A percentile compares a stretch with the other conserved stretches of the same genome.
Conservation (phyloP, 139 green algal genomes). For the Gonium pectorale region DNA sequence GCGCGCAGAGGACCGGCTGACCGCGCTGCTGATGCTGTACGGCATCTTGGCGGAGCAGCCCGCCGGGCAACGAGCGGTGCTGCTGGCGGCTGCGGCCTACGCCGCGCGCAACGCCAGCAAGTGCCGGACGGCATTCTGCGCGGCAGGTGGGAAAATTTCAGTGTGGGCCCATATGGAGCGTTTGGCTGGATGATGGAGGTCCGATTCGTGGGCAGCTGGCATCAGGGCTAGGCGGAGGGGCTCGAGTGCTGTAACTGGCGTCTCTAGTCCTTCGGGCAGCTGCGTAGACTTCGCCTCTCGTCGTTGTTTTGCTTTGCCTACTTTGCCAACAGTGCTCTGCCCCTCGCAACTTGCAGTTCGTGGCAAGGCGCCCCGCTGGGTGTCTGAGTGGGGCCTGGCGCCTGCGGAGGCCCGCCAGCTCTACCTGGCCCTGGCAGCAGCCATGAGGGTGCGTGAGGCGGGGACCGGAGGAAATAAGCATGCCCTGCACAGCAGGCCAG, state of each 20-base stretch:
- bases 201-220: too few relatives aligned
- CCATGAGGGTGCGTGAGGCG: slow-evolving; percentile 59
- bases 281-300: too few relatives aligned
- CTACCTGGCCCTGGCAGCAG: slow-evolving; percentile 55
- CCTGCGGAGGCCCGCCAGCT: slow-evolving; percentile 53
- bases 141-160: not conserved
- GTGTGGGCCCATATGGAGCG: not conserved
- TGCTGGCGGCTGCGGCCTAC: slow-evolving; percentile 48
- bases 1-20: slow-evolving; percentile 51
- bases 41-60: slow-evolving; percentile 22
- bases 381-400: slow-evolving; percentile 49
- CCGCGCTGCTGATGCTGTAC: slow-evolving; percentile 53
- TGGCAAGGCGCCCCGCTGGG: slow-evolving; percentile 62
- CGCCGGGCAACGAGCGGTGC: slow-evolving; percentile 35
- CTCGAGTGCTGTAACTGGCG: too few relatives aligned
- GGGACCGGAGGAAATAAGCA: not conserved
- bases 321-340: too few relatives aligned
- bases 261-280: too few relatives aligned
- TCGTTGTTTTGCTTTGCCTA: too few relatives aligned
- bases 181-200: too few relatives aligned
- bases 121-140: slow-evolving; percentile 1
- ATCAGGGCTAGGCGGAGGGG: too few relatives aligned
- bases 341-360: slow-evolving; percentile 18
- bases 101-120: slow-evolving; percentile 13
- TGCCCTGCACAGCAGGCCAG: not conserved